Evolutionary conservation across 495 filamentous ascomycete species (phyloP).

Genomic region (Penicillium lividum): DNA sequence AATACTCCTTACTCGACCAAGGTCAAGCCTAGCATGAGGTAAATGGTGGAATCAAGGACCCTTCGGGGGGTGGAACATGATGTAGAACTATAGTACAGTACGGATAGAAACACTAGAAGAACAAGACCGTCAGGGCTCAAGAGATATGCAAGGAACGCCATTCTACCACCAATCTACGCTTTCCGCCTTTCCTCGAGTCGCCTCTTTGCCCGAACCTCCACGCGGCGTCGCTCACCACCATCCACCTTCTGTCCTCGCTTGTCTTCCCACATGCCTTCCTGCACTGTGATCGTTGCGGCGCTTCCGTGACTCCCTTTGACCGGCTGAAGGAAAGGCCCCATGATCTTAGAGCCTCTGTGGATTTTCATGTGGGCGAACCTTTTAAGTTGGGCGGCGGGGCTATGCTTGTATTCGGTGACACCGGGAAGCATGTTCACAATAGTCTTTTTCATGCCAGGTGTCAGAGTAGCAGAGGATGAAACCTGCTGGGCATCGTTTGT

Average conservation of each 20-base stretch:
- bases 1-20: background rate
- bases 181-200: slow-evolving; percentile 50
- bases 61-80: background rate
- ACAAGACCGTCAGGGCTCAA: slow-evolving; percentile 16
- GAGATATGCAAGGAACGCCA: slow-evolving; percentile 27
- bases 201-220: slow-evolving; percentile 76
- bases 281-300: slow-evolving; percentile 63
- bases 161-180: slow-evolving; percentile 21
- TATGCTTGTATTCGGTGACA: slow-evolving; percentile 43
- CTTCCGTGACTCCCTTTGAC: slow-evolving; percentile 61
- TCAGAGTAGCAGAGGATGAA: slow-evolving; percentile 44
- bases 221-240: slow-evolving; percentile 88
- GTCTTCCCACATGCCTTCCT: slow-evolving; percentile 89
- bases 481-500: background rate
- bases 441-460: slow-evolving; percentile 57
- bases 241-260: slow-evolving; percentile 85
- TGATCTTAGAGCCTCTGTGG: slow-evolving; percentile 61
- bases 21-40: background rate
- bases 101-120: slow-evolving; percentile 14
- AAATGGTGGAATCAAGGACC: background rate
- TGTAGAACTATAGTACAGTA: slow-evolving; percentile 28
- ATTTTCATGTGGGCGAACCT: slow-evolving; percentile 66
- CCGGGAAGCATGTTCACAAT: slow-evolving; percentile 73
- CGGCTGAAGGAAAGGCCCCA: slow-evolving; percentile 67
- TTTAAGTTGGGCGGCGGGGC: slow-evolving; percentile 36